These are phyloP conservation scores for Geum urbanum DNA, from an alignment of 306 rosid genomes.

Conservation along the genomic window DNA sequence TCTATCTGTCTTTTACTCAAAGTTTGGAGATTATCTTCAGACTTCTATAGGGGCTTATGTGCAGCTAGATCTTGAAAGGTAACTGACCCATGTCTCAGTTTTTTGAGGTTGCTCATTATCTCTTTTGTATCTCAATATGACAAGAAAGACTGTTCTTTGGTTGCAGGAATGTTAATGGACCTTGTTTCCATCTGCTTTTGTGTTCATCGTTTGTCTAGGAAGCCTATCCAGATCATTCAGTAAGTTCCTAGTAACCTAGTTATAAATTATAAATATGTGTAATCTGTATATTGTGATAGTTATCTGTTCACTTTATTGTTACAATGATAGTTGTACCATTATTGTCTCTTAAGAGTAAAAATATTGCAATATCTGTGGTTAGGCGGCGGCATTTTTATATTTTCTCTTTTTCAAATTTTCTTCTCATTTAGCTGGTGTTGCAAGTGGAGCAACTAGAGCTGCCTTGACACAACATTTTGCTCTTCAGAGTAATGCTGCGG, in stretches of 20 bases:
- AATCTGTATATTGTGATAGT: background rate
- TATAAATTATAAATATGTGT: slow-evolving; percentile 4
- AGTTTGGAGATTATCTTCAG: background rate
- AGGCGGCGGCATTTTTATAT: slow-evolving; percentile 7
- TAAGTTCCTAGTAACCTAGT: slow-evolving; percentile 43
- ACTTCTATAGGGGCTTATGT: background rate
- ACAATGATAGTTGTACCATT: background rate
- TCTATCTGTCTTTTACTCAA: background rate
- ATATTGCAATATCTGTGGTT: background rate
- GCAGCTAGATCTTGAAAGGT: background rate
- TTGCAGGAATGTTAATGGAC: slow-evolving; percentile 98
- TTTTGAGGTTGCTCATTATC: slow-evolving; percentile 1
- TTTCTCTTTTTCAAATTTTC: slow-evolving; percentile 18
- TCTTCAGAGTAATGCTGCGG: slow-evolving; percentile 60
- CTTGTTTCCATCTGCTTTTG: slow-evolving; percentile 86
- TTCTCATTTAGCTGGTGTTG: slow-evolving; percentile 77
- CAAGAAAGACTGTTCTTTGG: slow-evolving; percentile 19
- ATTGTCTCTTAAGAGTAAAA: background rate
- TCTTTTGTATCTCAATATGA: slow-evolving; percentile 22
- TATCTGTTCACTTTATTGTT: background rate
- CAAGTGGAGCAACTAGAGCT: slow-evolving; percentile 99
- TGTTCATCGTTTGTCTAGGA: slow-evolving; percentile 81
- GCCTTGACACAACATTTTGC: slow-evolving; percentile 99
- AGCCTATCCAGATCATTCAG: slow-evolving; percentile 98
- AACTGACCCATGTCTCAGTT: background rate